Evolutionary conservation across 768 basidiomycete genomes (phyloP).

Genomic region (Lactarius hengduanensis): DNA sequence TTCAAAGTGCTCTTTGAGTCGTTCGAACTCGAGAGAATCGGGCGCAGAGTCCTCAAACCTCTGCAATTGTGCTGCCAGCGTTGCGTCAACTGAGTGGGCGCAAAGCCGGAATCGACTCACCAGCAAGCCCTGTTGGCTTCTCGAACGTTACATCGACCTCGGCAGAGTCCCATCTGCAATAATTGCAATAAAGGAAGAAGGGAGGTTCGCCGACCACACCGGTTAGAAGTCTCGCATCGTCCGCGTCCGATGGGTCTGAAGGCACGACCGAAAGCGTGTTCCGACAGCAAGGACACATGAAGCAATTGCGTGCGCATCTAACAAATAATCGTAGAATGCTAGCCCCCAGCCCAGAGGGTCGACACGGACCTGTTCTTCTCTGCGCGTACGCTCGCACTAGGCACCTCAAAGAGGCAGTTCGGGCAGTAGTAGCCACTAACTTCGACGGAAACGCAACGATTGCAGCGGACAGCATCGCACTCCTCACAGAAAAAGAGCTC

Average conservation of each 20-base stretch:
- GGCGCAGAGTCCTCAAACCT: constrained; percentile 84
- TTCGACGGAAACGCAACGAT: constrained; percentile 89
- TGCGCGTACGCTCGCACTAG: constrained; percentile 94
- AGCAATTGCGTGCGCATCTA: constrained; percentile 98
- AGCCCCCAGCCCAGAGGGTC: background rate
- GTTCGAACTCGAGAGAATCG: constrained; percentile 87
- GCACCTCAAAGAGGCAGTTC: constrained; percentile 97
- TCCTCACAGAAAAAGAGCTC: constrained; percentile 97
- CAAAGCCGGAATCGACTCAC: constrained; percentile 44
- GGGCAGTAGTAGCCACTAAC: constrained; percentile 98
- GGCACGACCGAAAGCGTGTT: constrained; percentile 91
- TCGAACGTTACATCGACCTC: constrained; percentile 92
- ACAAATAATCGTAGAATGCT: constrained; percentile 4
- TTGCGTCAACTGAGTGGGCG: constrained; percentile 5
- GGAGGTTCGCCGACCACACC: constrained; percentile 76
- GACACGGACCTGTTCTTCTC: constrained; percentile 86
- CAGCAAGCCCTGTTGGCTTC: constrained; percentile 93
- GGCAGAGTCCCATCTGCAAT: constrained; percentile 93
- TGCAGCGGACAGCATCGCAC: constrained; percentile 93
- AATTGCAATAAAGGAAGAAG: constrained; percentile 88
- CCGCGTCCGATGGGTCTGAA: constrained; percentile 70
- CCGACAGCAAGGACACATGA: constrained; percentile 90
- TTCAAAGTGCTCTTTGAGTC: constrained; percentile 96
- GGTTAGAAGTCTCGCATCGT: constrained; percentile 51
- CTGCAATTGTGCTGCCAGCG: constrained; percentile 75